Evolutionary conservation across 2,329 filamentous ascomycete genomes (phyloP).

Genomic region (Penicillium sp.): DNA sequence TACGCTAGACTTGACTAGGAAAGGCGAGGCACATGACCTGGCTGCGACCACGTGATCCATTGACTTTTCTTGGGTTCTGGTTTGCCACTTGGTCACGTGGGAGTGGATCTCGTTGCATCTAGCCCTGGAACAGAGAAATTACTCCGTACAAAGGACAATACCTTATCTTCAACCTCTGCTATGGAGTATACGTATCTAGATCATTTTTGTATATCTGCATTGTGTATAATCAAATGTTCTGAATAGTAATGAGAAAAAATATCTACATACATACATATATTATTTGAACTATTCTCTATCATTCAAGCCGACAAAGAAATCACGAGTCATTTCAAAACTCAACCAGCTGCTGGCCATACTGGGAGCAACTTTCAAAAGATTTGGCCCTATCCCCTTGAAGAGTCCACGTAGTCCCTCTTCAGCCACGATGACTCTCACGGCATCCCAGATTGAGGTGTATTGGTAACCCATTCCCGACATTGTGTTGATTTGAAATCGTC

Average conservation of each 20-base stretch:
- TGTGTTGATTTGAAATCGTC: slow-evolving; percentile 97
- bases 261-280: slow-evolving; percentile 16
- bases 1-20: slow-evolving; percentile 38
- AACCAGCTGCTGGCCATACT: slow-evolving; percentile 99
- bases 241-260: neutral
- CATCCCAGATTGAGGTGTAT: slow-evolving; percentile 84
- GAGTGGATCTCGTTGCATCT: neutral
- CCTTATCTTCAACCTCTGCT: neutral
- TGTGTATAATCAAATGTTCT: neutral
- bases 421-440: slow-evolving; percentile 73
- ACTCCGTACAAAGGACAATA: neutral
- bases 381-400: slow-evolving; percentile 95
- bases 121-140: neutral
- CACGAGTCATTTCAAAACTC: slow-evolving; percentile 90
- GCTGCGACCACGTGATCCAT: neutral
- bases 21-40: slow-evolving; percentile 11
- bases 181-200: neutral
- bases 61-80: neutral
- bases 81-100: neutral
- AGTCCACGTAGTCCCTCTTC: slow-evolving; percentile 82
- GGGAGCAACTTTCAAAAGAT: slow-evolving; percentile 92
- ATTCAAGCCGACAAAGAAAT: slow-evolving; percentile 68
- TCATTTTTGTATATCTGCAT: neutral
- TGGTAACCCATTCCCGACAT: slow-evolving; percentile 98
- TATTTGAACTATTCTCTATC: slow-evolving; percentile 26